phyloP scores from a whole-genome alignment of 345 rosid genomes.

The Ricinus communis region DNA sequence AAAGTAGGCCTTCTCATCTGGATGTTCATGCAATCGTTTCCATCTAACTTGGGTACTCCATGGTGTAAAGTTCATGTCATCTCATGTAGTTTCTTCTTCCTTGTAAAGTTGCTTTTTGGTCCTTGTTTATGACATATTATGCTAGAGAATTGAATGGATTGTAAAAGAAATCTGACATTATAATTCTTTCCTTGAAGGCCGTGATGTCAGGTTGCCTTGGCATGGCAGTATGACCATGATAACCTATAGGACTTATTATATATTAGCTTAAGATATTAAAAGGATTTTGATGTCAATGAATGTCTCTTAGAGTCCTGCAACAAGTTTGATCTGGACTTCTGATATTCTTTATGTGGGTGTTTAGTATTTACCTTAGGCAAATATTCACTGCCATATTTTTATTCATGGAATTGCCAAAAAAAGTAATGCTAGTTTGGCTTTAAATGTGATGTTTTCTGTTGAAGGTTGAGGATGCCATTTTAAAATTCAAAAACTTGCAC shows the following conservation, averaged over 20 bases:
- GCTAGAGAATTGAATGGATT: not conserved
- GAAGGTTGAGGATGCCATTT: slow-evolving; percentile 64
- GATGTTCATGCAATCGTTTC: not conserved
- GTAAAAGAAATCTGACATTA: not conserved
- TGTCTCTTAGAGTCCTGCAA: not conserved
- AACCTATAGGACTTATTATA: not conserved
- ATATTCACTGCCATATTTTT: not conserved
- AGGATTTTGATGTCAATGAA: not conserved
- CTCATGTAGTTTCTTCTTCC: not conserved
- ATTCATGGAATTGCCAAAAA: not conserved
- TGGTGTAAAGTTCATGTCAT: not conserved
- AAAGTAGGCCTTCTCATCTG: not conserved
- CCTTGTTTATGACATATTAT: not conserved
- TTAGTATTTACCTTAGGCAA: not conserved
- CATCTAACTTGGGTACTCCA: not conserved
- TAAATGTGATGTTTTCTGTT: slow-evolving; percentile 10
- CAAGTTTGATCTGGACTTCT: not conserved
- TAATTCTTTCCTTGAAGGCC: not conserved
- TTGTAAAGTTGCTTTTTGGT: not conserved
- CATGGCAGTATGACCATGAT: not conserved
- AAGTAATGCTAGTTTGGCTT: not conserved
- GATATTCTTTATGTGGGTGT: not conserved
- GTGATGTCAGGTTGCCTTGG: not conserved
- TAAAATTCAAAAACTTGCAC: slow-evolving; percentile 62
- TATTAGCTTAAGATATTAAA: not conserved